phyloP scores from a whole-genome alignment of 345 rosid species.

The Kernera saxatilis region DNA sequence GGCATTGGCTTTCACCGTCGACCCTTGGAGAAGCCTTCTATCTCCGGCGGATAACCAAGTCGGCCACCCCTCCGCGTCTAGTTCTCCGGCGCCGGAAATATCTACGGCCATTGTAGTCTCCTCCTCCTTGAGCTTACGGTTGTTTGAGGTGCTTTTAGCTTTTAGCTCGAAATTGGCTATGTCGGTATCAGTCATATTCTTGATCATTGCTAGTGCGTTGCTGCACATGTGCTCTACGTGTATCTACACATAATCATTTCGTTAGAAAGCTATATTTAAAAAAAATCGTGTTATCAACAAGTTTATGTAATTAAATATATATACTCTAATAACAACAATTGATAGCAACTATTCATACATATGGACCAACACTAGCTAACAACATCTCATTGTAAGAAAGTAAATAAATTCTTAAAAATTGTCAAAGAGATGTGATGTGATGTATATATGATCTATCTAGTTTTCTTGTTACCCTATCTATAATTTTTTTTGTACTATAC shows the following conservation, averaged over 20 bases:
- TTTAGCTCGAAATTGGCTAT: constrained; percentile 37
- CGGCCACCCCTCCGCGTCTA: constrained; percentile 51
- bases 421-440: not conserved
- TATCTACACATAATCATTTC: constrained; percentile 15
- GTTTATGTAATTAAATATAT: not conserved
- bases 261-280: not conserved
- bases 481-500: not conserved
- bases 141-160: constrained; percentile 3
- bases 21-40: constrained; percentile 60
- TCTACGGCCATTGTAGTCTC: constrained; percentile 10
- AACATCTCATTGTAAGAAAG: not conserved
- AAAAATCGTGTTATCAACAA: not conserved
- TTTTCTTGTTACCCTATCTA: not conserved
- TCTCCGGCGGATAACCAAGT: constrained; percentile 76
- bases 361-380: constrained; percentile 13
- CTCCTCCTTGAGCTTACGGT: constrained; percentile 46
- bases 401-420: not conserved
- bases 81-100: constrained; percentile 11
- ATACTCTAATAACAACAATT: not conserved
- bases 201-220: constrained; percentile 58
- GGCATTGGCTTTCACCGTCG: constrained; percentile 50
- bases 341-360: constrained; percentile 12
- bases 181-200: constrained; percentile 61
- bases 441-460: not conserved
- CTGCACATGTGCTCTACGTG: constrained; percentile 61